These are phyloP conservation scores for Craspedostauros australis DNA, from an alignment of 108 stramenopile species.

Conservation along the genomic window DNA sequence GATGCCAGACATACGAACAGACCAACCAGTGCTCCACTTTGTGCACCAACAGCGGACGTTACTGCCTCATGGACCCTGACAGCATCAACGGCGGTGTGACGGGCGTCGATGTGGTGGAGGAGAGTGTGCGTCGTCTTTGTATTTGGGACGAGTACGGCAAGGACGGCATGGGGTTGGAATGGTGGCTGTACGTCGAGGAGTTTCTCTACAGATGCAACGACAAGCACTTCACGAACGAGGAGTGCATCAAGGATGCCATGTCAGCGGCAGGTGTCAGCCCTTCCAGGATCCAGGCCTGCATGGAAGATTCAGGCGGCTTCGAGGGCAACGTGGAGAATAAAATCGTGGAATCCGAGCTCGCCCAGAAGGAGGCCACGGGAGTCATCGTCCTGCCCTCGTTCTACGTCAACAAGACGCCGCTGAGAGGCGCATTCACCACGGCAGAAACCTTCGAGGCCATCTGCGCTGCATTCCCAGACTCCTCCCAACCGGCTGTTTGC, in stretches of 20 bases:
- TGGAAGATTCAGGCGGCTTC: constrained; percentile 77
- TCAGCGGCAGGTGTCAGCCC: constrained; percentile 56
- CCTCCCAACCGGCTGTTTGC: constrained; percentile 70
- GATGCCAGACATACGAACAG: constrained; percentile 56
- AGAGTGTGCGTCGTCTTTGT: constrained; percentile 83
- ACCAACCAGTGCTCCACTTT: constrained; percentile 73
- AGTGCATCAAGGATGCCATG: constrained; percentile 69
- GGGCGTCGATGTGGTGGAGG: constrained; percentile 89
- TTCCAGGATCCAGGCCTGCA: constrained; percentile 62
- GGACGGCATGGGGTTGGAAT: constrained; percentile 78
- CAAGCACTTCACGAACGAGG: constrained; percentile 57
- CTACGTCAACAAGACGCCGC: constrained; percentile 82
- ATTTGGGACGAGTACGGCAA: constrained; percentile 83
- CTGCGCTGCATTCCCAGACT: constrained; percentile 69
- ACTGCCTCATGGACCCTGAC: constrained; percentile 90
- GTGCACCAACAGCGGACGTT: constrained; percentile 92
- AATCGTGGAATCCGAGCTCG: constrained; percentile 70
- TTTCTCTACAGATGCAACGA: constrained; percentile 66
- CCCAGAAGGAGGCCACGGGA: constrained; percentile 43
- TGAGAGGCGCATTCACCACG: constrained; percentile 70
- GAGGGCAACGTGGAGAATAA: constrained; percentile 54
- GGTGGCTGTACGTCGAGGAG: constrained; percentile 83
- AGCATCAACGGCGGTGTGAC: constrained; percentile 77
- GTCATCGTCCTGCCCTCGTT: constrained; percentile 76
- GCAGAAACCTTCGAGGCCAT: constrained; percentile 64